Percentiles rank a stretch among this genome's conserved stretches.
Evolutionary conservation across 1,284 basidiomycete genomes (phyloP).

Genomic region (Ustilago crameri): DNA sequence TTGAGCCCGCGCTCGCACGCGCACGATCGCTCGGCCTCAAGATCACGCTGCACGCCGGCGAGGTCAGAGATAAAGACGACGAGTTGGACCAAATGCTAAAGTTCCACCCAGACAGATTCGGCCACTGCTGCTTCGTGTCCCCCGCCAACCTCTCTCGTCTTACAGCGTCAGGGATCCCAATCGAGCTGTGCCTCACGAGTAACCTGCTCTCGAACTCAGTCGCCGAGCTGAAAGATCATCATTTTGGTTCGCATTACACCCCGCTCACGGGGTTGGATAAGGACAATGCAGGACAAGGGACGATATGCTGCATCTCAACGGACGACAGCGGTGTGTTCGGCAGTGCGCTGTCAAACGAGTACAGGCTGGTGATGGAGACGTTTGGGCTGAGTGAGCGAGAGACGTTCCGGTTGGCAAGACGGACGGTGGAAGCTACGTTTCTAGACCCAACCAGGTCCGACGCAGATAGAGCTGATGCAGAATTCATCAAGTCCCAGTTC

Average conservation of each 20-base stretch:
- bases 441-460: conserved; percentile 1
- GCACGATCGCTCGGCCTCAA: conserved; percentile 22
- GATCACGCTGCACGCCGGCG: conserved; percentile 46
- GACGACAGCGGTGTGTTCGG: conserved; percentile 53
- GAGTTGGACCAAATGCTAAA: conserved; percentile 38
- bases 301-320: conserved; percentile 39
- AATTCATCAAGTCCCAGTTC: conserved; percentile 4
- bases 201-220: conserved; percentile 44
- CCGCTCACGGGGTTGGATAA: neutral
- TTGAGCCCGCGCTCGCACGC: conserved; percentile 21
- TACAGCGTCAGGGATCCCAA: conserved; percentile 7
- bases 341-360: conserved; percentile 41
- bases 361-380: conserved; percentile 27
- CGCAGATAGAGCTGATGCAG: conserved; percentile 1
- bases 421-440: conserved; percentile 16
- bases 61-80: conserved; percentile 17
- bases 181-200: conserved; percentile 50
- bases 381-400: conserved; percentile 21
- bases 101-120: conserved; percentile 42
- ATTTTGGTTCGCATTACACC: conserved; percentile 25
- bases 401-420: conserved; percentile 11
- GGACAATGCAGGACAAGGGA: neutral
- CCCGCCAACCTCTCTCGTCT: conserved; percentile 7
- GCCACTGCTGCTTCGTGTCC: conserved; percentile 48
- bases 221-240: conserved; percentile 11